phyloP scores from a whole-genome alignment of 306 rosid genomes.

The Mimosa bimucronata region DNA sequence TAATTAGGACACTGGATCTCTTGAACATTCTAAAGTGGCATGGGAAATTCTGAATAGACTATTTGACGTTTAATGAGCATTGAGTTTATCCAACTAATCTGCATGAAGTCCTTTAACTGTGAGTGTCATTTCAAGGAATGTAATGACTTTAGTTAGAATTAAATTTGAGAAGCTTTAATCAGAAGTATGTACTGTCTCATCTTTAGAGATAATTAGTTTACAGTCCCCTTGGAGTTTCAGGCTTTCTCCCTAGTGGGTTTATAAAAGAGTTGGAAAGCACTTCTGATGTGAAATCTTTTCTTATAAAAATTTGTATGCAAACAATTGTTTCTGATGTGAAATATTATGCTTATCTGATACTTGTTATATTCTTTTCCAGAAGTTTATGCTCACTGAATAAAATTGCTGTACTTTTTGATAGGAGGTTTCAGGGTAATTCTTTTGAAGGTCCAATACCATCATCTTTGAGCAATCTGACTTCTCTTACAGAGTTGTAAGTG shows the following conservation, averaged over 20 bases:
- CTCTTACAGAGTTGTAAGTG: conserved; percentile 70
- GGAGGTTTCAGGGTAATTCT: conserved; percentile 90
- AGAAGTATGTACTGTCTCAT: neutral
- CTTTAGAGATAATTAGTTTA: no score
- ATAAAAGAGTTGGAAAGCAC: neutral
- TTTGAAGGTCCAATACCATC: conserved; percentile 73
- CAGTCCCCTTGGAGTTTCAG: neutral
- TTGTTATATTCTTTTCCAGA: neutral
- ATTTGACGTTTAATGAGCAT: neutral
- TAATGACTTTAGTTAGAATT: neutral
- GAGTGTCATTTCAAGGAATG: neutral
- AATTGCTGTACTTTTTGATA: conserved; percentile 35
- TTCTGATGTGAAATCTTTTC: neutral
- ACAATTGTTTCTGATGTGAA: neutral
- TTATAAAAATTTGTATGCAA: neutral
- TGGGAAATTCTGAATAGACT: neutral
- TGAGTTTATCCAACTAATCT: neutral
- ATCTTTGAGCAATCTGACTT: conserved; percentile 67
- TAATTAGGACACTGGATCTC: neutral
- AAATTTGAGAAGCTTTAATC: neutral
- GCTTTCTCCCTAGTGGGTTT: neutral
- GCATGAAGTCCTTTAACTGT: neutral
- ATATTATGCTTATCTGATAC: neutral
- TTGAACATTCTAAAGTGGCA: no score
- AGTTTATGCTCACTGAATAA: conserved; percentile 21